Base-by-base conservation (phyloP, 352 stramenopile species). In the Lagenidium giganteum region DNA sequence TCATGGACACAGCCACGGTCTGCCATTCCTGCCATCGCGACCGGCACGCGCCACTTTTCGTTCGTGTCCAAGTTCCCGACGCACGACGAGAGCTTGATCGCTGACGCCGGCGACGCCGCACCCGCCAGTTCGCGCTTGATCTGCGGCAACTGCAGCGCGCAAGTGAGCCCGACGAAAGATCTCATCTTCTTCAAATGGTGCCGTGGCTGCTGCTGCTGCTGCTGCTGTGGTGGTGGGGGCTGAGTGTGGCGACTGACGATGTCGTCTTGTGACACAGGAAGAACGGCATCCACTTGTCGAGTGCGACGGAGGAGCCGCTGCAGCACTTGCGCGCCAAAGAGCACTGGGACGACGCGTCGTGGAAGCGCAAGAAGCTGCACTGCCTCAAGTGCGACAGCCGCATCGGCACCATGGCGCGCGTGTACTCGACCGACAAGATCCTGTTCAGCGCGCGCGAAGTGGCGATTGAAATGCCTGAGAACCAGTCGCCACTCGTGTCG, bases 131-230 rank as follows among this genome's bases (percentile, higher is more conserved):
- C 76, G 42, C 71, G 74, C 42, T 52, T 89, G 30, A 71, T 87
- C 23, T 89, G 77, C 24, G 60, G 64, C 38, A 89, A 79, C 42
- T 89, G 77, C 65, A 85, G 63, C 54, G 54, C 69, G 31, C 62
- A 61, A 12, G 41, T 89, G 39, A 82, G 66, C 51, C 38, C 61
- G 33, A 89, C 77, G 14, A 69, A 65, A 30, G 71, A 89, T 29
- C 51, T 89, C 23, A 68, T 87, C 25, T 88, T 88, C 49, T 83
- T 88, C 57, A 85, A 84, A 44, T 86, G 76, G 75, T 87, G 47
- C 3, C 50, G 42, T 22, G 9, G 30, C 8, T 27, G 31, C 16
- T 14, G n/a, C 20, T 11, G 2, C 14, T 47, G 25, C 29, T 13
- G 18, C 35, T 36, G 26, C n/a, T 17, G 31, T 30, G n/a, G n/a